Evolutionary conservation across 441 rosid genomes (phyloP).

Genomic region (Dalechampia spathulata): DNA sequence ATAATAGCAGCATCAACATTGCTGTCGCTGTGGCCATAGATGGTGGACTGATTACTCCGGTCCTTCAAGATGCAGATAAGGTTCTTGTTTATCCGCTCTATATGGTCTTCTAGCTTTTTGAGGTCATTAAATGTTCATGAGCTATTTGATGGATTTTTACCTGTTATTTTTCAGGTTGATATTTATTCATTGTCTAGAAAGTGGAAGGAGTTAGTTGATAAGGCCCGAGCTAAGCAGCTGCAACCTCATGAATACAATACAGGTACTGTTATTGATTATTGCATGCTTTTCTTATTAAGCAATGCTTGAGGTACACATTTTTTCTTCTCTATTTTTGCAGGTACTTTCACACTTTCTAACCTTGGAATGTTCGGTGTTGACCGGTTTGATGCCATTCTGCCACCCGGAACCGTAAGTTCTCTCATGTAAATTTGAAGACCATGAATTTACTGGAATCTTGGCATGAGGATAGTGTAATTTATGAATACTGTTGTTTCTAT

Average conservation of each 20-base stretch:
- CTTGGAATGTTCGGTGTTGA: constrained; percentile 96
- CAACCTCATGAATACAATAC: constrained; percentile 89
- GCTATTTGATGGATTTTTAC: background rate
- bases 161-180: constrained; percentile 49
- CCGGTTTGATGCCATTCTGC: constrained; percentile 92
- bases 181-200: constrained; percentile 86
- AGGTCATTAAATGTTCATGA: background rate
- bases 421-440: background rate
- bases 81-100: constrained; percentile 24
- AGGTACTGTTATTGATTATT: constrained; percentile 31
- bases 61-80: constrained; percentile 92
- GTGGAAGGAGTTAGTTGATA: constrained; percentile 96
- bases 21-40: constrained; percentile 95
- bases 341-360: constrained; percentile 91
- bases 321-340: constrained; percentile 25
- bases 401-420: constrained; percentile 88
- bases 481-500: background rate
- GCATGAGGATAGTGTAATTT: background rate
- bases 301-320: background rate
- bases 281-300: background rate
- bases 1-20: constrained; percentile 68
- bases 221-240: constrained; percentile 90
- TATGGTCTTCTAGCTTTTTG: background rate
- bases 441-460: constrained; percentile 2
- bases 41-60: constrained; percentile 89